Evolutionary conservation across 495 filamentous ascomycete genomes (phyloP).

Genomic region (Amorphotheca resinae): DNA sequence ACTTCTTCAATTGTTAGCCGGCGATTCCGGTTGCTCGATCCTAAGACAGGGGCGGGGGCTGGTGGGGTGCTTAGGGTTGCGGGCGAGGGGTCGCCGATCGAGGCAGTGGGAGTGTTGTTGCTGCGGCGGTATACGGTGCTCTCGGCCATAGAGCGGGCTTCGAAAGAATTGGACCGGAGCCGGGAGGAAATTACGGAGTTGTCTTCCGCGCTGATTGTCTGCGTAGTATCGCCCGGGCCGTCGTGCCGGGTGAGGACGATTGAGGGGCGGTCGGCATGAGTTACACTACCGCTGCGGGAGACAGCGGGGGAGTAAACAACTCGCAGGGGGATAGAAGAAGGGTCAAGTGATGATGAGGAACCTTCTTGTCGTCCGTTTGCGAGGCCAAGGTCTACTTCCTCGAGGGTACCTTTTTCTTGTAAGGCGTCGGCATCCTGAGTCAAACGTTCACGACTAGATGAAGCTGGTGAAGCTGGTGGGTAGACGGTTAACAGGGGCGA

Average conservation of each 20-base stretch:
- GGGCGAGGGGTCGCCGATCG: neutral
- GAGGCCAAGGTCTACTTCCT: neutral
- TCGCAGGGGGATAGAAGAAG: neutral
- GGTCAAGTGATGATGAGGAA: neutral
- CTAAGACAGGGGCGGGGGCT: neutral
- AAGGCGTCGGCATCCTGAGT: neutral
- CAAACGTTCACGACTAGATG: neutral
- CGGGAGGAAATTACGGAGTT: too few relatives aligned
- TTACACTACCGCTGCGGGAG: neutral
- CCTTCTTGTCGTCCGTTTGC: neutral
- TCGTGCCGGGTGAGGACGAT: neutral
- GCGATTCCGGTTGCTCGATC: neutral
- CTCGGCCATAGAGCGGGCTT: neutral
- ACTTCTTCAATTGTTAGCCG: neutral
- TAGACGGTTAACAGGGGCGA: neutral
- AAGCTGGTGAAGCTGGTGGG: neutral
- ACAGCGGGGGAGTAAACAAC: slow-evolving; percentile 2
- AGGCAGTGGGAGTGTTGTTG: neutral
- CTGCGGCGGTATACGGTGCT: neutral
- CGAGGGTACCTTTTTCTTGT: too few relatives aligned
- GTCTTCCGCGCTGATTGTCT: neutral
- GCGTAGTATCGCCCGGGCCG: neutral
- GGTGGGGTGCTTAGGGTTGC: neutral
- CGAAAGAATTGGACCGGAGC: neutral
- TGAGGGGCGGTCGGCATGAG: neutral